Evolutionary conservation across 2,329 filamentous ascomycete species (phyloP), one percentile per base, ranked within the genome.

Genomic region (Fusarium sp.): DNA sequence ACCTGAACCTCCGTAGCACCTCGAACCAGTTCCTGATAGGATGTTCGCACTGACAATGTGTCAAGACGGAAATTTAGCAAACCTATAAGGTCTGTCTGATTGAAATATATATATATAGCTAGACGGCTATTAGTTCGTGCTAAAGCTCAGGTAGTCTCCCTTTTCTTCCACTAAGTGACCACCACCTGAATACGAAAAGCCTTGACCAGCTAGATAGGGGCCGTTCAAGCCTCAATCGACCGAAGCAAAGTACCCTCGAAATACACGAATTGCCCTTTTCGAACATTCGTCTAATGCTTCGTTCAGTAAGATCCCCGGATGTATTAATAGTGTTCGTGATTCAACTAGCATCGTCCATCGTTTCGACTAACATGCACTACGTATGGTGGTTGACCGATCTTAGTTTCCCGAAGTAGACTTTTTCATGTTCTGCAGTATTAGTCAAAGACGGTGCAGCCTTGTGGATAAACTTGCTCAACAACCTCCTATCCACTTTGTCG

Each of bases 401-500:
- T 20, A 20, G 20, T 20, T 20, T 20, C 20, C 20, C 20, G 20
- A 20, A 20, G 20, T 20, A 20, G 20, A 20, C 20, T 20, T 20
- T 4, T 20, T 20, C 20, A 20, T 20, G 20, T 20, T 20, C 20
- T 20, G 20, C 20, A 20, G 20, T 4, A 20, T 20, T 47, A 3
- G 15, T 12, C 9, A 5, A 40, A 40, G 20, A 20, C 4, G 20
- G 23, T 23, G 23, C 23, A 23, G 23, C 23, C 23, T 23, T 23
- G 23, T 23, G 6, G 6, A 6, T 23, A 23, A 23, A 40, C 10
- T 3, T 40, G 18, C 11, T 60, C 53, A 73, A 44, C n/a, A 42
- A 52, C 38, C 38, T 63, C 26, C 67, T 70, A 69, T 40, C 10
- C 6, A 23, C 16, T 41, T 26, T 26, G 23, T 23, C 4, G 23